These are phyloP conservation scores for Aureoboletus auriporus DNA, from an alignment of 768 basidiomycete species.

Conservation along the genomic window DNA sequence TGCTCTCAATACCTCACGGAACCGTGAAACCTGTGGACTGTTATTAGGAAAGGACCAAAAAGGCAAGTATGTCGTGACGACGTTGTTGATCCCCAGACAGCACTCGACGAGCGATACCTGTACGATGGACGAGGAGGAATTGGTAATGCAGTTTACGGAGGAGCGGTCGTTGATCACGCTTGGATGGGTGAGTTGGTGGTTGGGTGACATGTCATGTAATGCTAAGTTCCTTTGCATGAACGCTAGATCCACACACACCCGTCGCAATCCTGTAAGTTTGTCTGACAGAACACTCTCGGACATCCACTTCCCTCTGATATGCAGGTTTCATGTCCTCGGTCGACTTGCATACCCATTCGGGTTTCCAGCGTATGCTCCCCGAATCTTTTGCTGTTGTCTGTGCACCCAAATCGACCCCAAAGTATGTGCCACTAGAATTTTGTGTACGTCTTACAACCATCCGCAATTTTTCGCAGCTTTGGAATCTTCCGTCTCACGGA, in stretches of 20 bases:
- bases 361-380: slow-evolving; percentile 84
- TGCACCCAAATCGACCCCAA: slow-evolving; percentile 74
- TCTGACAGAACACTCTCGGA: not conserved
- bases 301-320: not conserved
- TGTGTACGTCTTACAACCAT: not conserved
- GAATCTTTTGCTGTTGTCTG: slow-evolving; percentile 94
- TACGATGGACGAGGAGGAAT: slow-evolving; percentile 86
- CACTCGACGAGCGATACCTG: slow-evolving; percentile 89
- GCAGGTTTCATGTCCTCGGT: slow-evolving; percentile 92
- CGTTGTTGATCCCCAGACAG: slow-evolving; percentile 84
- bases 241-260: slow-evolving; percentile 88
- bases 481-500: slow-evolving; percentile 89
- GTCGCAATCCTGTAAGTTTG: slow-evolving; percentile 70
- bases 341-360: slow-evolving; percentile 87
- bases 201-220: not conserved
- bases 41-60: slow-evolving; percentile 67
- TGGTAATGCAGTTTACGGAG: slow-evolving; percentile 82
- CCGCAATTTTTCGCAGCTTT: slow-evolving; percentile 39
- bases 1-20: slow-evolving; percentile 68
- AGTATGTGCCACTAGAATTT: slow-evolving; percentile 40
- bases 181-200: slow-evolving; percentile 70
- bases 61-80: slow-evolving; percentile 68
- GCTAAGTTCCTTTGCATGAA: not conserved
- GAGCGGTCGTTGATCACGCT: slow-evolving; percentile 77
- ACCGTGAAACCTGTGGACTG: slow-evolving; percentile 85